Conservation (phyloP, 768 basidiomycete genomes). For the Coprinopsis marcescibilis region DNA sequence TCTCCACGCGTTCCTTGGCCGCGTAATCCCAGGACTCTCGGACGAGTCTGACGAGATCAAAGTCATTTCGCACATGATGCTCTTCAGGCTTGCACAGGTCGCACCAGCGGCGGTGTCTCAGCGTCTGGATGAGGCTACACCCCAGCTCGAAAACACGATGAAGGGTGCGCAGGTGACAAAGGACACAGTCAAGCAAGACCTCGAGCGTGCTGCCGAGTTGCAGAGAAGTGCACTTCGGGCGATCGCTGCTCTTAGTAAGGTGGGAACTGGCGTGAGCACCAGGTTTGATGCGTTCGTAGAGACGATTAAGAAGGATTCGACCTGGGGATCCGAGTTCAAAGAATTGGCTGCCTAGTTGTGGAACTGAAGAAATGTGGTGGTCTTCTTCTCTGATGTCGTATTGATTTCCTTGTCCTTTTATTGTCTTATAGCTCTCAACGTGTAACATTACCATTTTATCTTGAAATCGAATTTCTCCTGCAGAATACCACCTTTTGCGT, state of each 20-base stretch:
- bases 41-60: constrained; percentile 97
- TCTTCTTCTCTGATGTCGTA: no score
- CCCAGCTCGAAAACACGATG: constrained; percentile 83
- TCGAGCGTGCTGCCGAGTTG: constrained; percentile 83
- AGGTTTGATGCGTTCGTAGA: constrained; percentile 81
- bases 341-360: constrained; percentile 37
- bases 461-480: no score
- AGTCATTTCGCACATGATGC: constrained; percentile 92
- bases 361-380: no score
- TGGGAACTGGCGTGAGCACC: constrained; percentile 56
- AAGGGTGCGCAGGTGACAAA: constrained; percentile 85
- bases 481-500: no score
- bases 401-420: no score
- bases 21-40: constrained; percentile 74
- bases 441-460: no score
- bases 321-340: constrained; percentile 67
- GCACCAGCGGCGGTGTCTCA: constrained; percentile 80
- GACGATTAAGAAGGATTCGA: constrained; percentile 56
- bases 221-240: constrained; percentile 88
- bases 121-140: constrained; percentile 79
- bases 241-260: constrained; percentile 79
- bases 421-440: no score
- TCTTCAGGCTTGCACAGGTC: constrained; percentile 84
- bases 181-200: constrained; percentile 92
- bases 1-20: constrained; percentile 75